A percentile compares a stretch with the other conserved stretches of the same genome.
Evolutionary conservation across 163 green algal species (phyloP).

Genomic region (Prototheca cutis): DNA sequence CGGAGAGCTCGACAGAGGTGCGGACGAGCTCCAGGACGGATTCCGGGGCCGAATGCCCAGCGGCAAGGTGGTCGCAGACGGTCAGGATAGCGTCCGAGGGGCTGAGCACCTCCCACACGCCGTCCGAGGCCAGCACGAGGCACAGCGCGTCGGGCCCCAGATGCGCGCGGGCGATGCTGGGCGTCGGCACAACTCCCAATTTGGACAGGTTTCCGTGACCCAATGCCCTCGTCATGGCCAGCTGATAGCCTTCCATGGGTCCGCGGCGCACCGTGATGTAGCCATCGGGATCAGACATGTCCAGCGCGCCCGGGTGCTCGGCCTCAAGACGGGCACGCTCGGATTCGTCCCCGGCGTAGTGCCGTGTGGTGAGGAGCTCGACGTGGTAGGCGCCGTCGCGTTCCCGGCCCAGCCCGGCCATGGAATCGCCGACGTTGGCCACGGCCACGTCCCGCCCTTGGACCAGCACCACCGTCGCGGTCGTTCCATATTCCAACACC

Average conservation of each 20-base stretch:
- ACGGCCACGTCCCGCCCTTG: conserved; percentile 15
- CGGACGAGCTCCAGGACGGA: conserved; percentile 29
- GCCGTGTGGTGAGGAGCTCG: conserved; percentile 24
- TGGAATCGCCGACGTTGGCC: conserved; percentile 43
- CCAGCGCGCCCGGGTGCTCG: background rate
- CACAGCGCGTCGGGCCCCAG: conserved; percentile 12
- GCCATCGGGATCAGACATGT: conserved; percentile 14
- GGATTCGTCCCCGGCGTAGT: conserved; percentile 24
- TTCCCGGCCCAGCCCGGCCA: conserved; percentile 31
- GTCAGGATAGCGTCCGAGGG: conserved; percentile 34
- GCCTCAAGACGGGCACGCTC: conserved; percentile 11
- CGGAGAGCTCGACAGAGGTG: background rate
- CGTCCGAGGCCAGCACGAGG: conserved; percentile 45
- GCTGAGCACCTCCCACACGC: conserved; percentile 50
- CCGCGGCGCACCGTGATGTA: conserved; percentile 26
- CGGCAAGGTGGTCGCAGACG: conserved; percentile 33
- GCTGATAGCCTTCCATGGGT: conserved; percentile 40
- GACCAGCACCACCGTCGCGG: conserved; percentile 39
- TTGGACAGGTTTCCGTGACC: conserved; percentile 47
- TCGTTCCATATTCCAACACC: conserved; percentile 56
- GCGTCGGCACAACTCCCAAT: conserved; percentile 25
- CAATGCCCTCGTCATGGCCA: conserved; percentile 55
- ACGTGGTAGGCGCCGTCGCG: conserved; percentile 3
- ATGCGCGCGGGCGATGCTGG: conserved; percentile 8
- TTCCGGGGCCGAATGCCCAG: conserved; percentile 15